phyloP scores from a whole-genome alignment of 495 filamentous ascomycete species.

The Penicillium taxi region DNA sequence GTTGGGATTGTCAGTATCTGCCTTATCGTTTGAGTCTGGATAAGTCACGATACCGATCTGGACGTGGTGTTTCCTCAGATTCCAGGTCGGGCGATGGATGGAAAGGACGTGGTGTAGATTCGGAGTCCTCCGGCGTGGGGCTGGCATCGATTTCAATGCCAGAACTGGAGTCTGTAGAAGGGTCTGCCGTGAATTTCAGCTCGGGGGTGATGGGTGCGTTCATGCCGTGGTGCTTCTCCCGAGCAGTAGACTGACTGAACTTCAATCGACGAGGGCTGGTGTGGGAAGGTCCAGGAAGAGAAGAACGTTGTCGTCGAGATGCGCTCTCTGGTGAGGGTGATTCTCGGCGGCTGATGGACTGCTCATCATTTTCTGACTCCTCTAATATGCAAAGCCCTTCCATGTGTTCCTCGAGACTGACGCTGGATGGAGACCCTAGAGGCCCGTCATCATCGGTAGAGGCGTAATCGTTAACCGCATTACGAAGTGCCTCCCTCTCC shows the following conservation, averaged over 20 bases:
- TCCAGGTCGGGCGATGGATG: constrained; percentile 26
- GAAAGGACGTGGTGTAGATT: constrained; percentile 34
- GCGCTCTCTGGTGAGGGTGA: constrained; percentile 14
- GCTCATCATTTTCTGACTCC: constrained; percentile 28
- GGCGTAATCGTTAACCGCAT: constrained; percentile 16
- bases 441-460: constrained; percentile 20
- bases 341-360: constrained; percentile 18
- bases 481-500: constrained; percentile 28
- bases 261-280: constrained; percentile 1
- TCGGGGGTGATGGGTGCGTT: constrained; percentile 24
- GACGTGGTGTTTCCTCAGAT: constrained; percentile 63
- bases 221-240: constrained; percentile 11
- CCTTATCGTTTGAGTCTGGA: constrained; percentile 12
- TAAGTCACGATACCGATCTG: constrained; percentile 56
- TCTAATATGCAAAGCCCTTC: constrained; percentile 36
- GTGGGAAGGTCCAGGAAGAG: constrained; percentile 5
- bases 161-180: constrained; percentile 8
- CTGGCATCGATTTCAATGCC: constrained; percentile 20
- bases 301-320: constrained; percentile 11
- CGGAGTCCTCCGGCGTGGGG: constrained; percentile 26
- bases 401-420: constrained; percentile 28
- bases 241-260: constrained; percentile 32
- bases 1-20: no score
- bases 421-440: constrained; percentile 20
- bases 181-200: constrained; percentile 13